Conservation (phyloP, 345 rosid species). For the Schrenkiella parvula region DNA sequence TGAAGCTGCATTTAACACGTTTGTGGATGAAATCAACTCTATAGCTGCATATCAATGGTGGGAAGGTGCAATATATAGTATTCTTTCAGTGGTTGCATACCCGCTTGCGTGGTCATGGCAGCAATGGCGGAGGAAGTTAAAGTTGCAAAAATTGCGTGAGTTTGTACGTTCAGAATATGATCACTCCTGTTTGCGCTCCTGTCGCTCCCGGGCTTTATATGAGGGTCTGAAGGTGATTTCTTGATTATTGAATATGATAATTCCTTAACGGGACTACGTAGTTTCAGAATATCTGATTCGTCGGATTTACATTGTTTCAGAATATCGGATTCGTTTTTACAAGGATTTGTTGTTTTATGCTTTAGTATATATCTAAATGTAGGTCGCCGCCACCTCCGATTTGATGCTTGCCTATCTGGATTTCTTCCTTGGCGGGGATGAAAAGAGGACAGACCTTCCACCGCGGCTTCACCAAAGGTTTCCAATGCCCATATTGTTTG, state of each 20-base stretch:
- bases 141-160: constrained; percentile 85
- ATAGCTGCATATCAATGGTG: constrained; percentile 98
- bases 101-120: constrained; percentile 99
- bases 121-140: constrained; percentile 86
- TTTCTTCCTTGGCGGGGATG: constrained; percentile 99
- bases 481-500: constrained; percentile 80
- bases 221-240: constrained; percentile 94
- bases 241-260: constrained; percentile 8
- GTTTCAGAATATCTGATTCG: constrained; percentile 10
- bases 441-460: constrained; percentile 88
- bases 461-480: constrained; percentile 71
- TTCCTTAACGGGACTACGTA: constrained; percentile 5
- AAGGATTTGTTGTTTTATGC: background rate
- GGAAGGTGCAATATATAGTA: constrained; percentile 93
- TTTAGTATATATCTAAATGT: constrained; percentile 5
- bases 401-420: constrained; percentile 93
- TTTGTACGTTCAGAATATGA: constrained; percentile 98
- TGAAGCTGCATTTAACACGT: constrained; percentile 89
- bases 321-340: constrained; percentile 1
- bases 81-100: constrained; percentile 72
- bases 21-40: constrained; percentile 96
- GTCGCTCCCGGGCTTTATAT: constrained; percentile 97
- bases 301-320: background rate
- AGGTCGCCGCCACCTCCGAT: constrained; percentile 99
- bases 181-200: constrained; percentile 95